Conservation (phyloP, 1,139 yeast species). For the Geotrichum fermentans region DNA sequence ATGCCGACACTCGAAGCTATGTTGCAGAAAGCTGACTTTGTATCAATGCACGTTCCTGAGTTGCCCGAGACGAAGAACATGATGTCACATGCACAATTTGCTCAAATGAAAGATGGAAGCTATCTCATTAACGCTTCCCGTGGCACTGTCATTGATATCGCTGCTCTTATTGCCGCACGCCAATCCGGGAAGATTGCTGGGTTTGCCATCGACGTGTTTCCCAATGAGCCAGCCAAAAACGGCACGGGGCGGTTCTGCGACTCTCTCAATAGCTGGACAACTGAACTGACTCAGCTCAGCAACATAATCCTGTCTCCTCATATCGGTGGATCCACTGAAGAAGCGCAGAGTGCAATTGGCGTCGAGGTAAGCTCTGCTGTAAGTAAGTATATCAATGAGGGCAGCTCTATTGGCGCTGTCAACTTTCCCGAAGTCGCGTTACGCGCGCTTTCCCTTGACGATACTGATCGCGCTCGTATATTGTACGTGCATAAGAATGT, state of each 20-base stretch:
- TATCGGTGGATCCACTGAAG: constrained; percentile 98
- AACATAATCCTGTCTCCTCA: constrained; percentile 94
- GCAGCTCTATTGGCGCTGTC: constrained; percentile 92
- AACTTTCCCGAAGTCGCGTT: constrained; percentile 98
- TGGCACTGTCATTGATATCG: constrained; percentile 96
- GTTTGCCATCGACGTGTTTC: constrained; percentile 94
- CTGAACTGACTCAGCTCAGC: constrained; percentile 75
- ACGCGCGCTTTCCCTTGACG: constrained; percentile 87
- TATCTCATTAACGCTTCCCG: constrained; percentile 93
- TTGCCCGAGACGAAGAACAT: constrained; percentile 87
- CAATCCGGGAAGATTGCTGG: constrained; percentile 93
- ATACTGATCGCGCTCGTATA: constrained; percentile 78
- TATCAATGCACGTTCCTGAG: constrained; percentile 92
- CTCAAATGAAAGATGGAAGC: constrained; percentile 94
- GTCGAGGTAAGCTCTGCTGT: constrained; percentile 85
- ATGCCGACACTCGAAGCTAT: constrained; percentile 79
- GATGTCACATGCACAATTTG: constrained; percentile 85
- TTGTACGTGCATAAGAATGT: constrained; percentile 95
- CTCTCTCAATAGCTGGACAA: constrained; percentile 73
- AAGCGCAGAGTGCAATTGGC: constrained; percentile 97
- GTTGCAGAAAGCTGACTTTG: constrained; percentile 76
- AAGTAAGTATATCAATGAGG: constrained; percentile 91
- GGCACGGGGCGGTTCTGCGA: constrained; percentile 76
- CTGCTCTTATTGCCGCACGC: constrained; percentile 87
- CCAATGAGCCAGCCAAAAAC: constrained; percentile 95